Percentiles rank a stretch among this genome's conserved stretches.
Evolutionary conservation across 805 yeast species (phyloP).

Genomic region (Kuraishia capsulata): DNA sequence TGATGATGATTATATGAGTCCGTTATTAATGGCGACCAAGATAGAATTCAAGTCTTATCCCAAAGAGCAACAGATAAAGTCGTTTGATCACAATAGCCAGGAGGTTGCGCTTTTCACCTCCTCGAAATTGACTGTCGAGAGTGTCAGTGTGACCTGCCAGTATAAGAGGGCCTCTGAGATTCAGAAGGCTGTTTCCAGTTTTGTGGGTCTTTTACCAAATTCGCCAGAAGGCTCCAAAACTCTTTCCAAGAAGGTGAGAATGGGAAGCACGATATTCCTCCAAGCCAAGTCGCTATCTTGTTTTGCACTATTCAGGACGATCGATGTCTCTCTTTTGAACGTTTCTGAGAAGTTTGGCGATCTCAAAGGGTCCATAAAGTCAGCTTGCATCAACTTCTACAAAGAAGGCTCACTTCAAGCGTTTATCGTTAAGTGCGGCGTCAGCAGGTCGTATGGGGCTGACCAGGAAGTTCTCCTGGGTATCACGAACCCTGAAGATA

Average conservation of each 20-base stretch:
- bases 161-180: constrained; percentile 18
- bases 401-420: constrained; percentile 1
- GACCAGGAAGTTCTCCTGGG: constrained; percentile 3
- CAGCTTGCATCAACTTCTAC: constrained; percentile 4
- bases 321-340: constrained; percentile 8
- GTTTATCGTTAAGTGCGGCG: background rate
- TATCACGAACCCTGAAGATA: constrained; percentile 15
- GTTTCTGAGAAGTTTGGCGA: constrained; percentile 25
- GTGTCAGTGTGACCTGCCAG: constrained; percentile 19
- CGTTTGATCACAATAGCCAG: constrained; percentile 13
- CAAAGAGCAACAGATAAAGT: constrained; percentile 13
- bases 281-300: constrained; percentile 8
- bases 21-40: constrained; percentile 16
- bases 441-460: background rate
- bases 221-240: constrained; percentile 1
- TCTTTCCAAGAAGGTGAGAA: constrained; percentile 12
- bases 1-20: constrained; percentile 6
- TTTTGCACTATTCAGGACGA: constrained; percentile 7
- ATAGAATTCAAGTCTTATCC: constrained; percentile 8
- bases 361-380: constrained; percentile 10
- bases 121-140: constrained; percentile 8
- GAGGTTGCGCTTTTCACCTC: background rate
- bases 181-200: constrained; percentile 6
- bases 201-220: constrained; percentile 3
- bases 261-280: constrained; percentile 17